Evolutionary conservation across 257 asterid species (phyloP), one percentile per base, ranked within the genome.

Genomic region (Primulina huaijiensis): DNA sequence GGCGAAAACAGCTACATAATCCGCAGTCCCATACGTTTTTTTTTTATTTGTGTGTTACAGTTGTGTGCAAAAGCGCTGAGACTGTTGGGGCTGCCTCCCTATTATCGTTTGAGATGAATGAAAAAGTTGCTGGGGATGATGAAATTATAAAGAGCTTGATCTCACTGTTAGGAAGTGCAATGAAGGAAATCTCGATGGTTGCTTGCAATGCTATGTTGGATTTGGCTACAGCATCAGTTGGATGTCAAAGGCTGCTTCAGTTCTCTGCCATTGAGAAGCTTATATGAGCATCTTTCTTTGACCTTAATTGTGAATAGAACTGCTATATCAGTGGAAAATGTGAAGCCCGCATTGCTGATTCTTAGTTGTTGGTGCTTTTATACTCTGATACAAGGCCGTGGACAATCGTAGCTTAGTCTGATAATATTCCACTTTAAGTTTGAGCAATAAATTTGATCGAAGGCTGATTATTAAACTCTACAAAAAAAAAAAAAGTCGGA

Each of bases 151-250:
- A 72, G 78, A 83, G 84, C 60, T 74, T 91, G 80, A 71, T 91
- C 73, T 73, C 80, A 38, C 76, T 83, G 71, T 65, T 86, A 20
- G 60, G 67, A 52, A 81, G 82, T 64, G 74, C 82, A 33, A 66
- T 71, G 27, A 73, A 73, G 79, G 71, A 74, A 64, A 82, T 77
- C 37, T 79, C 83, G 46, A 52, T 75, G 73, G 95, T 85, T 74
- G 89, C 92, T 58, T 91, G 95, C 79, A 87, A 82, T 78, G 87
- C 91, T 16, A 65, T 77, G 23, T 72, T 91, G 89, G 97, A 91
- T 80, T 82, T 91, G 68, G 80, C 91, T 7, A 82, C 91, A 2
- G 81, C 92, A 53, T 79, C 78, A 6, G 58, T 78, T 61, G 97
- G 97, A 59, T 82, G 79, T 30, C 74, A 31, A 62, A 81, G 77